Evolutionary conservation across 2,329 filamentous ascomycete genomes (phyloP).

Genomic region (Geosmithia putterillii): DNA sequence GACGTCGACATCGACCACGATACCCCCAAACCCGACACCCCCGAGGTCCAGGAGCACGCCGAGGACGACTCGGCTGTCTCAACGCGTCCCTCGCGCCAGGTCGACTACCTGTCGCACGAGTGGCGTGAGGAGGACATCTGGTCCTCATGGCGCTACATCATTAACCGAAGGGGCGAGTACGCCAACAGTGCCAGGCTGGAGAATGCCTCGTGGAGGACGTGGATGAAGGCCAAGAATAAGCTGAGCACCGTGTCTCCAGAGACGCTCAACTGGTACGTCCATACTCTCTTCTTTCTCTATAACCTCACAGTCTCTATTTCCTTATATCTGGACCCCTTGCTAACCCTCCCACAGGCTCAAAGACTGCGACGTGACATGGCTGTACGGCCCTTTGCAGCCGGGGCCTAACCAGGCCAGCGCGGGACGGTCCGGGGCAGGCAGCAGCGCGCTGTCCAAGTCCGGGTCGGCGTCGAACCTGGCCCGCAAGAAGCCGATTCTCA

Average conservation of each 20-base stretch:
- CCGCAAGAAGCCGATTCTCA: conserved; percentile 77
- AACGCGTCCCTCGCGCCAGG: conserved; percentile 68
- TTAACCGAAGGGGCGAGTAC: conserved; percentile 66
- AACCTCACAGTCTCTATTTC: no score
- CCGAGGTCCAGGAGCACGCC: conserved; percentile 45
- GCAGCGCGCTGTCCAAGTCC: conserved; percentile 34
- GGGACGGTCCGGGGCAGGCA: conserved; percentile 17
- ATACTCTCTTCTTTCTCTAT: neutral
- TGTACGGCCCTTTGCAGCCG: conserved; percentile 81
- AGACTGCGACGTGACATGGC: conserved; percentile 93
- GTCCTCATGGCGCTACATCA: conserved; percentile 92
- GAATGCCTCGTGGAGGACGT: conserved; percentile 94
- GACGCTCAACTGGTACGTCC: conserved; percentile 76
- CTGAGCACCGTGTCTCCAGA: conserved; percentile 83
- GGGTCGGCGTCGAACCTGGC: conserved; percentile 51
- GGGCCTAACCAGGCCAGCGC: conserved; percentile 44
- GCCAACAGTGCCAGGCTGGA: conserved; percentile 74
- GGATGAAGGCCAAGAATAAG: conserved; percentile 85
- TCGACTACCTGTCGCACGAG: conserved; percentile 89
- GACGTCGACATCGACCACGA: conserved; percentile 36
- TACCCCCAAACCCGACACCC: conserved; percentile 45
- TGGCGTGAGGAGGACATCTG: conserved; percentile 96
- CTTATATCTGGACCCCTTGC: neutral
- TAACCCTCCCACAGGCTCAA: conserved; percentile 58
- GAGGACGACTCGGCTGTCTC: conserved; percentile 72